A percentile compares a stretch with the other conserved stretches of the same genome.
Evolutionary conservation across 805 yeast genomes (phyloP).

Genomic region (Kluyveromyces wickerhamii): DNA sequence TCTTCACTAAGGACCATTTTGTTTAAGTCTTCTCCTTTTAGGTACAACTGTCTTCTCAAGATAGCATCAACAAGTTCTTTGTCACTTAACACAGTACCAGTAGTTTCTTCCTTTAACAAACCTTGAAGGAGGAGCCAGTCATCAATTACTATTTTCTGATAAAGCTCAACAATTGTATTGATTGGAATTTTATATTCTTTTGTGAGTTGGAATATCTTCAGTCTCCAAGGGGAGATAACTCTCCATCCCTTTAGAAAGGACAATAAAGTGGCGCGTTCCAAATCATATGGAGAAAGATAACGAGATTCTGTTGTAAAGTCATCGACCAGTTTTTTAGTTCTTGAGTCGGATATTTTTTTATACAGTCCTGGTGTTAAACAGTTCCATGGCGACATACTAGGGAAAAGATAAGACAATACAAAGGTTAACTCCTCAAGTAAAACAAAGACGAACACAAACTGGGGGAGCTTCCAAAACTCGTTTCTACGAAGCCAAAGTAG

Average conservation of each 20-base stretch:
- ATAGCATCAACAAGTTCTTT: conserved; percentile 49
- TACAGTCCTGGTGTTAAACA: conserved; percentile 42
- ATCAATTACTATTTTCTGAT: conserved; percentile 38
- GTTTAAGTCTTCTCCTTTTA: conserved; percentile 28
- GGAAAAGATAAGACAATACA: conserved; percentile 42
- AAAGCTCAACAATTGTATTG: conserved; percentile 40
- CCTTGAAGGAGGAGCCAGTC: conserved; percentile 22
- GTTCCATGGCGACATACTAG: conserved; percentile 51
- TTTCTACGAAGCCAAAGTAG: conserved; percentile 39
- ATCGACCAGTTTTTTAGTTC: conserved; percentile 19
- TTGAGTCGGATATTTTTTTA: conserved; percentile 21
- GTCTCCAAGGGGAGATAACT: conserved; percentile 33
- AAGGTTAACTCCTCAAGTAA: conserved; percentile 51
- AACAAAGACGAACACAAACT: conserved; percentile 39
- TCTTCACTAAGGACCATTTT: conserved; percentile 29
- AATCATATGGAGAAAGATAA: conserved; percentile 39
- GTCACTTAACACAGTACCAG: conserved; percentile 29
- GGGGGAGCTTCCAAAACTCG: conserved; percentile 43
- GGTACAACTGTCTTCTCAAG: conserved; percentile 48
- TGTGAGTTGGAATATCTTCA: conserved; percentile 35
- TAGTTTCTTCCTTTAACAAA: conserved; percentile 9
- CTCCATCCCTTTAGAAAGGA: conserved; percentile 32
- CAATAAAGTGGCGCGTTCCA: conserved; percentile 33
- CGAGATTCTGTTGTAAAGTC: conserved; percentile 11
- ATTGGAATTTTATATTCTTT: conserved; percentile 31